Evolutionary conservation across 1,284 basidiomycete species (phyloP), one percentile per base, ranked within the genome.

Genomic region (Apiotrichum veenhuisii): DNA sequence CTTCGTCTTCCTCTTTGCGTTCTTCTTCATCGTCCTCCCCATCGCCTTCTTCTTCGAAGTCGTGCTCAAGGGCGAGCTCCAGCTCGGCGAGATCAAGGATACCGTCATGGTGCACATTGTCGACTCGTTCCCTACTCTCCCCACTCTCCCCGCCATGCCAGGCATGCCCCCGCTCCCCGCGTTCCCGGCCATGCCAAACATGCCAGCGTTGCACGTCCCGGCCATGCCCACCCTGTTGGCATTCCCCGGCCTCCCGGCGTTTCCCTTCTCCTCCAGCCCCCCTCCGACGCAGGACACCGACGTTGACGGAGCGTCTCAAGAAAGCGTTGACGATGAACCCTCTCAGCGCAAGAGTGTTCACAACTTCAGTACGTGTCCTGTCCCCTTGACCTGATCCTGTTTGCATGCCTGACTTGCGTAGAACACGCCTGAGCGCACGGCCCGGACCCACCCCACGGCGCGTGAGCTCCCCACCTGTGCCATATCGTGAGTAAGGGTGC

Each of bases 21-120:
- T n/a, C 26, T 44, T 44, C 43, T 44, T 44, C 25, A 22, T 44
- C 43, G 17, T 44, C 17, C 26, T 44, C 43, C 43, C 43, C 25
- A 44, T 44, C 26, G 43, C 43, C 22, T 44, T 44, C 43, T 27
- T 27, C 25, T 26, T 44, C 43, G 43, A 44, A 44, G 43, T 44
- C 25, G 43, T 44, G 8, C 25, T 27, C 25, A 14, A 26, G 26
- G 43, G 43, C 43, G 43, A 44, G 43, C 43, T 22, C 8, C 25
- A 44, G 43, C 23, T 44, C 14, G 15, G 25, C 12, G 43, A 44
- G 8, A 15, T 44, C 5, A 18, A 18, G 25, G 43, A 44, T 22
- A 22, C 12, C 1, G 17, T 44, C 17, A n/a, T 7, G 17, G 20
- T 42, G 8, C 41, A 9, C 41, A 22, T 42, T n/a, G 41, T 42